These are phyloP conservation scores for Dryas octopetala DNA, from an alignment of 306 rosid genomes.

Conservation along the genomic window DNA sequence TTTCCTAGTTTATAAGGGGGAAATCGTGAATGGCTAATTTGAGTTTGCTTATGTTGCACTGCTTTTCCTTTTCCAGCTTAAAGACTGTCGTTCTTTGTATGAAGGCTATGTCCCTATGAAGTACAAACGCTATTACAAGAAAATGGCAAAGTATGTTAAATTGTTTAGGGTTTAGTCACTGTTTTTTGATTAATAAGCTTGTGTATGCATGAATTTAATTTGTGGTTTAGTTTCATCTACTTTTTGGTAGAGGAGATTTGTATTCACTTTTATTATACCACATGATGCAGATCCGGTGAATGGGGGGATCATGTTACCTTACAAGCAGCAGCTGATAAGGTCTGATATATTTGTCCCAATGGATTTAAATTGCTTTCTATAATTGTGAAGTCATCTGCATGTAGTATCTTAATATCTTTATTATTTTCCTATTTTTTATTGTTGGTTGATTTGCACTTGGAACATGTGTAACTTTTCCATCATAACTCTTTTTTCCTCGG, in stretches of 20 bases:
- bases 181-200: constrained; percentile 19
- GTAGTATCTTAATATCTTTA: too few relatives aligned
- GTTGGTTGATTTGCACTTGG: neutral
- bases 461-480: neutral
- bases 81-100: constrained; percentile 58
- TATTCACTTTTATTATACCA: constrained; percentile 29
- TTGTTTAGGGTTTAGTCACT: constrained; percentile 21
- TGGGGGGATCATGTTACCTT: constrained; percentile 99
- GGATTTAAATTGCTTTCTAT: neutral
- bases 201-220: constrained; percentile 10
- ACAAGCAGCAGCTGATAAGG: constrained; percentile 97
- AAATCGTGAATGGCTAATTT: constrained; percentile 14
- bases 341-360: constrained; percentile 21
- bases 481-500: neutral
- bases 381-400: neutral
- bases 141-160: constrained; percentile 73
- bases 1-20: neutral
- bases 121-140: constrained; percentile 79
- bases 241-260: constrained; percentile 4
- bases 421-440: neutral
- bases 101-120: constrained; percentile 96
- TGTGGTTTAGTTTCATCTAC: constrained; percentile 15
- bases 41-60: constrained; percentile 38
- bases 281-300: constrained; percentile 71
- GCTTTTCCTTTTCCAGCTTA: constrained; percentile 59